These are phyloP conservation scores for Entamoeba invadens DNA, from an alignment of 208 protist genomes.

Conservation along the genomic window DNA sequence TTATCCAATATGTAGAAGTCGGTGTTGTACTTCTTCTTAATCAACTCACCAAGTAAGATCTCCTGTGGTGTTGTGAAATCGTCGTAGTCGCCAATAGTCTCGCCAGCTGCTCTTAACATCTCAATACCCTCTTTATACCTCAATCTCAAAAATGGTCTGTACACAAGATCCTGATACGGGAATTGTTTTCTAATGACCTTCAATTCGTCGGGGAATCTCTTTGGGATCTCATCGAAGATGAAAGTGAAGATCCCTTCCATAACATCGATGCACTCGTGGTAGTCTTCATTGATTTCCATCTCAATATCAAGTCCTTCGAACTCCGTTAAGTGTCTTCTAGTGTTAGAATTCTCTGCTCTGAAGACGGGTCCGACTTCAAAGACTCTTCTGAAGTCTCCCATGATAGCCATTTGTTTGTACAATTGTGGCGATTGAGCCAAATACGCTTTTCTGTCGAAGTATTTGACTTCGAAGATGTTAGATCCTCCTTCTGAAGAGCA, in stretches of 20 bases:
- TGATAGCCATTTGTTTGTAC: conserved; percentile 98
- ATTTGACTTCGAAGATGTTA: conserved; percentile 58
- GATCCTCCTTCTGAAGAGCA: conserved; percentile 78
- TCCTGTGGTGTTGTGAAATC: conserved; percentile 68
- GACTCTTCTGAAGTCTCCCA: conserved; percentile 68
- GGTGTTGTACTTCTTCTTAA: conserved; percentile 83
- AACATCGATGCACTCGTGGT: conserved; percentile 88
- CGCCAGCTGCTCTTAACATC: background rate
- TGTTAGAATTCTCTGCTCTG: conserved; percentile 93
- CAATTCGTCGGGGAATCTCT: conserved; percentile 44
- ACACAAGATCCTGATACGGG: conserved; percentile 67
- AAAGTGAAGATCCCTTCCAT: conserved; percentile 77
- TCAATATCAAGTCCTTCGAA: conserved; percentile 98
- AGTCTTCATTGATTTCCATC: conserved; percentile 95
- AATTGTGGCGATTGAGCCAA: conserved; percentile 97
- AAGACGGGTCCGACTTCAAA: conserved; percentile 74
- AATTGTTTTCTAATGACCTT: conserved; percentile 61
- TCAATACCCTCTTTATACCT: conserved; percentile 58
- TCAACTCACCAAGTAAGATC: conserved; percentile 73
- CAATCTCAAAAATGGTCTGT: conserved; percentile 37
- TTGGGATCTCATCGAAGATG: conserved; percentile 73
- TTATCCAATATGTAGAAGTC: conserved; percentile 97
- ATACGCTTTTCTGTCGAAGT: conserved; percentile 67
- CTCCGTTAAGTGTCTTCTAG: conserved; percentile 95
- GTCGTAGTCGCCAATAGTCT: background rate